phyloP scores from a whole-genome alignment of 352 stramenopile genomes.

The Pythium sukuiense region DNA sequence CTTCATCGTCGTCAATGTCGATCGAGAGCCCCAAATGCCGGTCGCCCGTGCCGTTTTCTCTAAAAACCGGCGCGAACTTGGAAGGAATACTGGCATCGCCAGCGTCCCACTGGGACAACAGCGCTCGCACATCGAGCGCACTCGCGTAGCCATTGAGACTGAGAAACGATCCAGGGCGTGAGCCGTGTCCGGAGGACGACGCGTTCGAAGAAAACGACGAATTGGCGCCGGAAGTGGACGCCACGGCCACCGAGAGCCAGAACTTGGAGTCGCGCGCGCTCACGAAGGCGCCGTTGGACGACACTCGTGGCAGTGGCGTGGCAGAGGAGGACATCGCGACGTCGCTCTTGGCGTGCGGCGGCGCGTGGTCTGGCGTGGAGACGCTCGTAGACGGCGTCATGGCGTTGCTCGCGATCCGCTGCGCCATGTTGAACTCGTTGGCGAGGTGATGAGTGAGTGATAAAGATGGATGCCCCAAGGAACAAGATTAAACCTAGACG shows the following conservation, averaged over 20 bases:
- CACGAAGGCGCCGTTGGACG: constrained; percentile 38
- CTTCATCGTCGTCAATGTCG: constrained; percentile 18
- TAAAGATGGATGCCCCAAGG: background rate
- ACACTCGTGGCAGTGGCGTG: constrained; percentile 1
- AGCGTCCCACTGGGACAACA: background rate
- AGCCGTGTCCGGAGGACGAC: constrained; percentile 8
- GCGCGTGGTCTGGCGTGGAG: background rate
- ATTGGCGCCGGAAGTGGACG: constrained; percentile 23
- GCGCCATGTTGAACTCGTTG: background rate
- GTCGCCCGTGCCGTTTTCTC: background rate
- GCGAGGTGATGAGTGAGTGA: background rate
- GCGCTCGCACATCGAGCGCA: constrained; percentile 4
- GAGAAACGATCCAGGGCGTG: background rate
- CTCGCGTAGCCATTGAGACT: background rate
- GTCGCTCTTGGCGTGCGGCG: background rate
- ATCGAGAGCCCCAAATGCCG: constrained; percentile 15
- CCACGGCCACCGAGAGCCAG: constrained; percentile 53
- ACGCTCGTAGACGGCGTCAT: background rate
- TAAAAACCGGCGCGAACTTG: background rate
- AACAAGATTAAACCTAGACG: background rate
- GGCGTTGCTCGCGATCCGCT: background rate
- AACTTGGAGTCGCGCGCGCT: constrained; percentile 69
- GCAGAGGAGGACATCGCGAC: background rate
- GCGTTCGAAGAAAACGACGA: constrained; percentile 28
- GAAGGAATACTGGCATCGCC: background rate